phyloP scores from a whole-genome alignment of 2,329 filamentous ascomycete species.

The Neonectria magnoliae region DNA sequence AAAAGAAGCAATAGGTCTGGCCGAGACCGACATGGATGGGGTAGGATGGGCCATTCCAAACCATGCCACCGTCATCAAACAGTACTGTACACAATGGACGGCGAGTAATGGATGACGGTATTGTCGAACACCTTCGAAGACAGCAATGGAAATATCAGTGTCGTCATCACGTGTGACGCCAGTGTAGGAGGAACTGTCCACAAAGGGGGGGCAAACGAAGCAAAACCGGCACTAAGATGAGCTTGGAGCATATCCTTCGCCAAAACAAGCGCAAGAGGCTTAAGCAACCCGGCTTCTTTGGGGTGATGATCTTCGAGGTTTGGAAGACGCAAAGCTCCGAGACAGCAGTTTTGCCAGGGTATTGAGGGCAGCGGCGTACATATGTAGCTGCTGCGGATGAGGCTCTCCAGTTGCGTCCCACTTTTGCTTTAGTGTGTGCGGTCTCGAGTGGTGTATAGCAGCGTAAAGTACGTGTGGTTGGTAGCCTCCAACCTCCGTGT shows the following conservation, averaged over 20 bases:
- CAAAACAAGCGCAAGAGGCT: background rate
- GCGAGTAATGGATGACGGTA: conserved; percentile 24
- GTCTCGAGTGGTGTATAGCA: background rate
- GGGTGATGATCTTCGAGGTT: background rate
- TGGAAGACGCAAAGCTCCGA: background rate
- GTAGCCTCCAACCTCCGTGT: background rate
- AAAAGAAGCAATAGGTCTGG: conserved; percentile 30
- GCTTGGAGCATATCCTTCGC: conserved; percentile 11
- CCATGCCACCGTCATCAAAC: conserved; percentile 18
- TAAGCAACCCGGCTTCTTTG: background rate
- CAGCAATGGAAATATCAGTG: conserved; percentile 26
- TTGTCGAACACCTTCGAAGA: conserved; percentile 26
- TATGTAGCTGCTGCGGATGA: conserved; percentile 11
- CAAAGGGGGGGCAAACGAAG: conserved; percentile 6
- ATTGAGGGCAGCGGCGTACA: conserved; percentile 4
- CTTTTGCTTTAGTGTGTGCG: background rate
- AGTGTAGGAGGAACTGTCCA: conserved; percentile 23
- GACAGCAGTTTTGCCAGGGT: background rate
- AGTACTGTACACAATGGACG: conserved; percentile 9
- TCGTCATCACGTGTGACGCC: conserved; percentile 39
- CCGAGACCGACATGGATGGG: conserved; percentile 9
- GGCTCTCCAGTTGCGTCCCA: conserved; percentile 14
- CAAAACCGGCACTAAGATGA: conserved; percentile 16
- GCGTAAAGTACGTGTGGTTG: background rate
- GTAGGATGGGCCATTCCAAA: background rate